Conservation (phyloP, 2,329 filamentous ascomycete species). For the Nothomitra cinnamomea region DNA sequence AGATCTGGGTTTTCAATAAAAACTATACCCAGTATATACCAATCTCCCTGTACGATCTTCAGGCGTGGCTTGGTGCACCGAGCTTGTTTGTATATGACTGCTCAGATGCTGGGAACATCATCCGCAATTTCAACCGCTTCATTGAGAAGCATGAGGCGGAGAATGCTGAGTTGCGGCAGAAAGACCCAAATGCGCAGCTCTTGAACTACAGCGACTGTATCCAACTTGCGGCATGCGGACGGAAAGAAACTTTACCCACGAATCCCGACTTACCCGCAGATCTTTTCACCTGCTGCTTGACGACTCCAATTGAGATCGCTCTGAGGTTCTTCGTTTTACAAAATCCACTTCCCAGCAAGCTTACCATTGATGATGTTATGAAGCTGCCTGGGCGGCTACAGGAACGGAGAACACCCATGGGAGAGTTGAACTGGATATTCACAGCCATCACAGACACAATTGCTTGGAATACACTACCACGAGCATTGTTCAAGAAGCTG, state of each 20-base stretch:
- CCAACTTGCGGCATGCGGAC: conserved; percentile 77
- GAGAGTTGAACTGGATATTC: conserved; percentile 98
- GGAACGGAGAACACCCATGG: conserved; percentile 81
- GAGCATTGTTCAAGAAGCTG: conserved; percentile 85
- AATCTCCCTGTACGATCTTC: conserved; percentile 84
- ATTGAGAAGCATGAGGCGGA: conserved; percentile 90
- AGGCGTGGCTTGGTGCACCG: conserved; percentile 88
- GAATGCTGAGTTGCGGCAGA: conserved; percentile 56
- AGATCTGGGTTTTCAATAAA: conserved; percentile 99
- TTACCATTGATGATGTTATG: conserved; percentile 68
- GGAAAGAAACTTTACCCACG: conserved; percentile 84
- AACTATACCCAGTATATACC: conserved; percentile 99
- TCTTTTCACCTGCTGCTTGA: conserved; percentile 88
- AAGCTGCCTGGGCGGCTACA: conserved; percentile 83
- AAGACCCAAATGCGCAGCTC: conserved; percentile 51
- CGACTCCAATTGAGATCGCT: conserved; percentile 94
- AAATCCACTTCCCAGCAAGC: conserved; percentile 52
- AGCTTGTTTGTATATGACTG: conserved; percentile 97
- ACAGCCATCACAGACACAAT: conserved; percentile 98
- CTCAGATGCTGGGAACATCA: conserved; percentile 87
- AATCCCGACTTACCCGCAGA: conserved; percentile 88
- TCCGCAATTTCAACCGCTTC: conserved; percentile 86
- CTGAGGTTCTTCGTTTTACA: conserved; percentile 92
- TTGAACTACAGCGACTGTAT: conserved; percentile 69
- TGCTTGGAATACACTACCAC: conserved; percentile 87